These are phyloP conservation scores for Colletotrichum simmondsii DNA, from an alignment of 2,329 filamentous ascomycete species.

Conservation along the genomic window DNA sequence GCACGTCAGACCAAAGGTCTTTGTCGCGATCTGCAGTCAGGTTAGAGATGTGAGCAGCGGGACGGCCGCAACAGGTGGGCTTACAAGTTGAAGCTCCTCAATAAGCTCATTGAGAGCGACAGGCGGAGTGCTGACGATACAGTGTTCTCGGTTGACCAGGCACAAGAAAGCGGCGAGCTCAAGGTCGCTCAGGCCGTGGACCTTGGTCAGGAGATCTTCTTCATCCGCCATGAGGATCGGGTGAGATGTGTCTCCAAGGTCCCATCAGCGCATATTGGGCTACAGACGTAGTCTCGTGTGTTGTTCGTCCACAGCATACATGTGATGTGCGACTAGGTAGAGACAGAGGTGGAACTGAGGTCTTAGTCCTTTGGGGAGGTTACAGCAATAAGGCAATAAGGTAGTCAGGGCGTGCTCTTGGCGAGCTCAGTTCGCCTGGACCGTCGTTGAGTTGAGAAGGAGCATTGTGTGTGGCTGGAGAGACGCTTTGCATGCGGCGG, in stretches of 20 bases:
- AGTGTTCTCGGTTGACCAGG: conserved; percentile 85
- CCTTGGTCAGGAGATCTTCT: conserved; percentile 68
- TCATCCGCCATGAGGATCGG: conserved; percentile 67
- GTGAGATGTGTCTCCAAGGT: conserved; percentile 20
- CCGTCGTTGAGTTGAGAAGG: conserved; percentile 14
- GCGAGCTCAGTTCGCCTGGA: conserved; percentile 5
- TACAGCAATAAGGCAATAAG: too few species aligned
- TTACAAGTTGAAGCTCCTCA: conserved; percentile 78
- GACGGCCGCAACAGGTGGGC: background rate
- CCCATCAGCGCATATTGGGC: conserved; percentile 31
- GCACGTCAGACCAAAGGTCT: conserved; percentile 78
- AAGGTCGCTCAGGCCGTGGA: conserved; percentile 85
- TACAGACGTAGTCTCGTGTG: conserved; percentile 12
- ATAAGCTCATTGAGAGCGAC: conserved; percentile 74
- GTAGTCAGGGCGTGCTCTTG: background rate
- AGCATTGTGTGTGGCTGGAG: conserved; percentile 12
- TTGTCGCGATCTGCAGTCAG: conserved; percentile 66
- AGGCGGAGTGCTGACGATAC: conserved; percentile 80
- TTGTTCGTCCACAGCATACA: conserved; percentile 13
- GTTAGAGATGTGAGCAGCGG: background rate
- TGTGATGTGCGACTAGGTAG: background rate
- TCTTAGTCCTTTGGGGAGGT: too few species aligned
- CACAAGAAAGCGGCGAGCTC: conserved; percentile 88
- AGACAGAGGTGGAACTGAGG: background rate
- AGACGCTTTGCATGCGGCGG: too few species aligned